Evolutionary conservation across 768 basidiomycete genomes (phyloP), one percentile per base, ranked within the genome.

Genomic region (Paxillus involutus): DNA sequence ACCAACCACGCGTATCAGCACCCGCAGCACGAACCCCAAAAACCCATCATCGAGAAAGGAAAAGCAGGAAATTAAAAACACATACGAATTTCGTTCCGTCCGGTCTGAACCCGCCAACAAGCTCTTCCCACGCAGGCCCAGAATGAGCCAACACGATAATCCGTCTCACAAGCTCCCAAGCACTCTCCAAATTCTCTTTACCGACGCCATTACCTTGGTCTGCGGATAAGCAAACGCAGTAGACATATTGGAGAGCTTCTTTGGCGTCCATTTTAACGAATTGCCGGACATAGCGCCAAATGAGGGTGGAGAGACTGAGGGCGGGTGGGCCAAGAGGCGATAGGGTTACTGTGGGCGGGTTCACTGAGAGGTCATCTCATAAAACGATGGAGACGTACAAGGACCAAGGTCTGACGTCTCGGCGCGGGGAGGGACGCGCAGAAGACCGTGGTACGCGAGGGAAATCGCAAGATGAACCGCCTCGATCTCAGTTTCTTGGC

Each of bases 221-320:
- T 8, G 85, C 78, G 26, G 82, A 80, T 6, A 98, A 80, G 51
- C 86, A 84, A 6, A 97, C 80, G 54, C 89, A 89, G 65, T 94
- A 94, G 21, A 95, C 89, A 60, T 98, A 98, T 71, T 99, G 94
- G 47, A 99, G 73, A 0, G 95, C 96, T 63, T 95, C 91, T 63
- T 89, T 88, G 0, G 95, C 89, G 61, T 97, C 96, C 80, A 92
- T 84, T 72, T 88, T 91, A 26, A 89, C 90, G 66, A 98, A 97
- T 55, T 88, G 89, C 35, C 93, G 84, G 42, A 97, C 85, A 66
- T 99, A 98, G 14, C 94, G 89, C 84, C 94, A 94, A 54, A 94
- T 82, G 19, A 98, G 70, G 3, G 91, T 90, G 0, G 93, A 82
- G 19, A 98, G 76, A 66, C 89, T 89, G 44, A 95, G 74, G 0